Evolutionary conservation across 306 rosid species (phyloP).

Genomic region (Acmispon strigosus): DNA sequence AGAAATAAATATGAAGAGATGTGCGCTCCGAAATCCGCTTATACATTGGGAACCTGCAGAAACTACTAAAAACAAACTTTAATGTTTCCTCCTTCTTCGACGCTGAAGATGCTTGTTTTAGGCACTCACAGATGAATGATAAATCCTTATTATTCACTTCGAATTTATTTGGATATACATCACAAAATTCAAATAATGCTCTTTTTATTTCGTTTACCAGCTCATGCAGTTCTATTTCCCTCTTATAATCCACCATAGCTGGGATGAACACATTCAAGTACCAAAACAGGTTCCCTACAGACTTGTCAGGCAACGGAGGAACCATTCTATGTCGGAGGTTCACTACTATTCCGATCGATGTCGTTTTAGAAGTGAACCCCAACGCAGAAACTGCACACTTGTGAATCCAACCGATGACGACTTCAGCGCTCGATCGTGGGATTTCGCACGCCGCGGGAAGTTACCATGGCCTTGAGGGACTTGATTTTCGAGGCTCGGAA

Average conservation of each 20-base stretch:
- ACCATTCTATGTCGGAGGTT: slow-evolving; percentile 24
- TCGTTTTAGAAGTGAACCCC: not conserved
- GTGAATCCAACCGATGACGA: slow-evolving; percentile 27
- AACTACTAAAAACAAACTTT: slow-evolving; percentile 16
- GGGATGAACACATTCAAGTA: not conserved
- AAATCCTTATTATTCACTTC: not conserved
- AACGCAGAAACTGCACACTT: slow-evolving; percentile 12
- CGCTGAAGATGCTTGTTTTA: not conserved
- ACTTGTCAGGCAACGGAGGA: slow-evolving; percentile 23
- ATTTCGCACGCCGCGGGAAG: slow-evolving; percentile 9
- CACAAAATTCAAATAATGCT: not conserved
- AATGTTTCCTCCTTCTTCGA: not conserved
- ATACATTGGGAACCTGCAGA: slow-evolving; percentile 30
- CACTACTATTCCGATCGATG: not conserved
- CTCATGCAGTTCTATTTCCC: not conserved
- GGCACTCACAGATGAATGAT: not conserved
- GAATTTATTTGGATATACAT: not conserved
- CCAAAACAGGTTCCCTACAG: slow-evolving; percentile 28
- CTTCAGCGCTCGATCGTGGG: slow-evolving; percentile 30
- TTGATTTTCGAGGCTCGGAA: slow-evolving; percentile 21
- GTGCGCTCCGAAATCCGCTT: slow-evolving; percentile 47
- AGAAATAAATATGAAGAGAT: no score
- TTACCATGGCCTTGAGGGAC: slow-evolving; percentile 21
- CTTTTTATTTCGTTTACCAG: slow-evolving; percentile 19
- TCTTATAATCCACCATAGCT: no score